Evolutionary conservation across 805 yeast species (phyloP).

Genomic region (Yarrowia deformans): DNA sequence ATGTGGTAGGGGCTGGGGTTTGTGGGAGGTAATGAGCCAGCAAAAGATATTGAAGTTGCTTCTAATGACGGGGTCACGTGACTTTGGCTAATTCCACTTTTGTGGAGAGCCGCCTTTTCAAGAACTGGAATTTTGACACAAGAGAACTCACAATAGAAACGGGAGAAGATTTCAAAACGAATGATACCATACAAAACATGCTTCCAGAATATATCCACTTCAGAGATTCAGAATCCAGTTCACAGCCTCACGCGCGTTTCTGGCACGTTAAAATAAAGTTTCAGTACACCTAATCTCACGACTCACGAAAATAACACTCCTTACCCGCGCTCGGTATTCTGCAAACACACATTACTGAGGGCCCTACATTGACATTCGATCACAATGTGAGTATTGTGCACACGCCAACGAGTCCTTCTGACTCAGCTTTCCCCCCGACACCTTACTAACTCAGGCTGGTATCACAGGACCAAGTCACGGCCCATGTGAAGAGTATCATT

Average conservation of each 20-base stretch:
- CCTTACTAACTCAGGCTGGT: slow-evolving; percentile 31
- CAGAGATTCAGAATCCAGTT: too few species aligned
- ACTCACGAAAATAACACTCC: slow-evolving; percentile 20
- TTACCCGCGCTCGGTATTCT: slow-evolving; percentile 21
- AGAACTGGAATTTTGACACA: too few species aligned
- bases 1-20: background rate
- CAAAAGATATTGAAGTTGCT: too few species aligned
- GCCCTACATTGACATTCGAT: slow-evolving; percentile 12
- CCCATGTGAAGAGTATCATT: slow-evolving; percentile 28
- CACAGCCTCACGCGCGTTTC: slow-evolving; percentile 11
- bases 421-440: too few species aligned
- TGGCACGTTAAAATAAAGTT: background rate
- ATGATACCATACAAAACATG: too few species aligned
- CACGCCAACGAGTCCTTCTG: background rate
- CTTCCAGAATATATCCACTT: too few species aligned
- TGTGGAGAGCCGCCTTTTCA: too few species aligned
- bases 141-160: too few species aligned
- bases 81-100: too few species aligned
- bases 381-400: slow-evolving; percentile 21
- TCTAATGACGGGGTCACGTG: background rate
- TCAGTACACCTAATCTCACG: slow-evolving; percentile 17
- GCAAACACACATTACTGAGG: slow-evolving; percentile 18
- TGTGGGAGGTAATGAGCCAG: background rate
- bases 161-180: too few species aligned
- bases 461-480: slow-evolving; percentile 31